Evolutionary conservation across 805 yeast species (phyloP), one percentile per base, ranked within the genome.

Genomic region (Scheffersomyces ergatensis): DNA sequence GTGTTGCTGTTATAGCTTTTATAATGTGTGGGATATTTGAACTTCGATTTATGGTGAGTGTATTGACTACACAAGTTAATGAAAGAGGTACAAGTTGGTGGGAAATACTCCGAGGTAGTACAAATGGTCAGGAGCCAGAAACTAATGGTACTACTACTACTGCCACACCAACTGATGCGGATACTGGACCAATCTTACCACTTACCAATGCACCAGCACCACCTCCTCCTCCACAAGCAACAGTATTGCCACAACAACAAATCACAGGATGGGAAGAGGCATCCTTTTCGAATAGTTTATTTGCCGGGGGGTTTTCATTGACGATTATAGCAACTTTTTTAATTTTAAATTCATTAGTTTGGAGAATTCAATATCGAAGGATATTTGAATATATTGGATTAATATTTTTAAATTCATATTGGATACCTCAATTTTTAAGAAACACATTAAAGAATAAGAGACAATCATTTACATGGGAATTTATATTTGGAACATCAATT

Each of bases 371-470:
- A 15, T 63, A 77, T 29, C 64, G 96, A 40, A 60, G 58, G 20
- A 49, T 67, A 1, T 77, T 82, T 52, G 96, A 89, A 55, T 79
- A 76, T 41, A 38, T 74, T 4, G 62, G 76, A 1, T 57, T 83
- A 8, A 44, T 80, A 2, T 37, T 72, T 1, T 50, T 83, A 21
- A 85, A 81, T 57, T 85, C 95, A 1, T 83, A 77, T 50, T 89
- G 97, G 97, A 49, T 86, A 13, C 97, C 97, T 1, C 98, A 90
- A 60, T 83, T 87, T 33, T 82, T 81, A 50, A 72, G 97, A 57
- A 88, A 89, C 56, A 77, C 82, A 2, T 58, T 82, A 21, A 74
- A 87, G 38, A 92, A 90, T 16, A 72, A 88, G 41, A 71, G 77
- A 40, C 79, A 85, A 3, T 51, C 65, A 12, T 78, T 89, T 47